Base-by-base conservation (phyloP, 768 basidiomycete species). In the Leccinum imitatum region DNA sequence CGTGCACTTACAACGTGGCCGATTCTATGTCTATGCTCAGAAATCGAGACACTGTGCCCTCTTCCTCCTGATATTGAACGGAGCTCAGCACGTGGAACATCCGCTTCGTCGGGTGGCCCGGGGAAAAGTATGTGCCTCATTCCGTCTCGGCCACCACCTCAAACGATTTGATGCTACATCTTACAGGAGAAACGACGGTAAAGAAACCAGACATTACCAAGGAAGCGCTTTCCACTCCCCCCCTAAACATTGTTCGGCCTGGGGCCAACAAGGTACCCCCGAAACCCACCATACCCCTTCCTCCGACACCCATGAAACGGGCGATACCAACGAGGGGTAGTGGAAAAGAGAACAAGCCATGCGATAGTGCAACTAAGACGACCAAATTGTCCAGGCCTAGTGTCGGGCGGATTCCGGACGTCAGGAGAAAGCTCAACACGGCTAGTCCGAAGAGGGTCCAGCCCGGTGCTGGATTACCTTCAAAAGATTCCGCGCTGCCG, bases 261-360 rank as follows among this genome's bases (percentile, higher is more conserved):
- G 19, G 58, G 10, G 59, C 67, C 53, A 33, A 35, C 30, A 54
- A 53, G 56, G 39, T 54, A 56, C 55, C 58, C 46, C 37, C 50
- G 57, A 58, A 11, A 21, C 54, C 59, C 30, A 54, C 15, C 8
- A 55, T 65, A 56, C 56, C 60, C 13, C 9, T 53, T 19, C 52
- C 31, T 27, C 14, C 52, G 10, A 56, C 15, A 33, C 54, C 27
- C 10, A 33, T 56, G 61, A 57, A 19, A 27, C 57, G 56, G 55
- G 3, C 9, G n/a, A 60, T 48, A 46, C 25, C 41, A 17, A n/a
- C 53, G 35, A 63, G 47, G 11, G 31, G 53, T 30, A 56, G 48
- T 52, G 52, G 52, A 23, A 64, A 71, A 41, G 70, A 70, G 53
- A 69, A 69, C 44, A 48, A 31, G 21, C 2, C 57, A 39, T 44